Base-by-base conservation (phyloP, 129 eudicot genomes). In the Centrapalus pauciflorus region DNA sequence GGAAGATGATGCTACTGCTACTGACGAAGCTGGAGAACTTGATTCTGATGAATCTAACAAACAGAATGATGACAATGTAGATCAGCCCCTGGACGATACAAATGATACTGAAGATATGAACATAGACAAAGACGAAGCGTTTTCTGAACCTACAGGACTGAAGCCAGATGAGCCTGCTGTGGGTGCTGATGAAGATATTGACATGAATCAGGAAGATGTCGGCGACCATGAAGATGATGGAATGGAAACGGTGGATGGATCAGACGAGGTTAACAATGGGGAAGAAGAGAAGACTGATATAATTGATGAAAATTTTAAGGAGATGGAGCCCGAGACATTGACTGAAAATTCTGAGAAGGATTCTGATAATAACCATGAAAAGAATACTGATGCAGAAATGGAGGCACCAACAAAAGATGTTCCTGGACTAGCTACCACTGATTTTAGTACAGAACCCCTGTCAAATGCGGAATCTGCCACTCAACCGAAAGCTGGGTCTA, bases 41-140 rank as follows among this genome's bases (percentile, higher is more conserved):
- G 90, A 64, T 72, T 49, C 64, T 32, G 80, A 80, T 61, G 83
- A 80, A 67, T 72, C 69, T 2, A 72, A 62, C 48, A 76, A 85
- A 60, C 70, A 68, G 19, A 66, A 82, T 51, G 89, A 74, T 17
- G 95, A 79, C 5, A 67, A 83, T 58, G 88, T 27, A 0, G 71
- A 76, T 61, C 78, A 74, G 26, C 70, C 34, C 67, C 41, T 69
- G 68, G 89, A 73, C 4, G 95, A 75, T 7, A 55, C 6, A 48
- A 30, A 59, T 14, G 79, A 69, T 64, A 71, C 37, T 61, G 88
- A 86, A 46, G 95, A 83, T 32, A 79, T 76, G 88, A 72, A 69
- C 13, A 5, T 83, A 28, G 88, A 87, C 48, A 85, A 92, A 67
- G 90, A 80, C 0, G 90, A 86, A 26, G 80, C 95, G 11, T 77